Conservation (phyloP, 1,284 basidiomycete genomes). For the Microbotryum violaceum region DNA sequence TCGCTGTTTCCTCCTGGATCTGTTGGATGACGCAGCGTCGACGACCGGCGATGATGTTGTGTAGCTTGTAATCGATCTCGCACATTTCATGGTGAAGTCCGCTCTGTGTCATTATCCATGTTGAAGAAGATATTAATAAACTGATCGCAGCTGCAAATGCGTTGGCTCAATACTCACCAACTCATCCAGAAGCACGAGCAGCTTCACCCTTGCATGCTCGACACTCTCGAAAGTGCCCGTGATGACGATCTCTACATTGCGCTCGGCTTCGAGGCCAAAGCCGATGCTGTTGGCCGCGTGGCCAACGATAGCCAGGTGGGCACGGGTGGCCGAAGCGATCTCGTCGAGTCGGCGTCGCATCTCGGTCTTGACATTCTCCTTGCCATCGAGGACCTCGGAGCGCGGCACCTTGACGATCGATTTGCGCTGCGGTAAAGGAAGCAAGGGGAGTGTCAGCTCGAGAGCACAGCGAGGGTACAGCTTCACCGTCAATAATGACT, state of each 20-base stretch:
- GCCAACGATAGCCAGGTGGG: conserved; percentile 70
- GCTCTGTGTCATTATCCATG: conserved; percentile 48
- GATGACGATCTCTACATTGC: conserved; percentile 84
- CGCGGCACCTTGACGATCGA: conserved; percentile 80
- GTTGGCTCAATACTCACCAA: conserved; percentile 52
- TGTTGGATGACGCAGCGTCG: conserved; percentile 81
- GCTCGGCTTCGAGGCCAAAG: conserved; percentile 80
- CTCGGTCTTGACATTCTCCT: conserved; percentile 76
- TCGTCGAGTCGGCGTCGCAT: conserved; percentile 83
- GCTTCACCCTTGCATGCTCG: conserved; percentile 77
- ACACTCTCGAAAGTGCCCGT: conserved; percentile 79
- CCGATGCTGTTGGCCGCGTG: conserved; percentile 35
- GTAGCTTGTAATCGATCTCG: conserved; percentile 93
- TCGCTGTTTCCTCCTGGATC: conserved; percentile 94
- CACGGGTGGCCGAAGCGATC: conserved; percentile 77
- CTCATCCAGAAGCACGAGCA: conserved; percentile 91
- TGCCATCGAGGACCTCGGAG: conserved; percentile 82
- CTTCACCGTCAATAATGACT: conserved; percentile 29
- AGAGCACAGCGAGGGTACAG: conserved; percentile 1
- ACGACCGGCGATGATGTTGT: conserved; percentile 82
- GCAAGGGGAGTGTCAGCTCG: background rate
- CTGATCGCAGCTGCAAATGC: background rate
- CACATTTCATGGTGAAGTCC: conserved; percentile 81
- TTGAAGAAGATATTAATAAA: background rate
- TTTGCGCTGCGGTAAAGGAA: conserved; percentile 53